Conservation (phyloP, 2,329 filamentous ascomycete genomes). For the Beauveria sp. region DNA sequence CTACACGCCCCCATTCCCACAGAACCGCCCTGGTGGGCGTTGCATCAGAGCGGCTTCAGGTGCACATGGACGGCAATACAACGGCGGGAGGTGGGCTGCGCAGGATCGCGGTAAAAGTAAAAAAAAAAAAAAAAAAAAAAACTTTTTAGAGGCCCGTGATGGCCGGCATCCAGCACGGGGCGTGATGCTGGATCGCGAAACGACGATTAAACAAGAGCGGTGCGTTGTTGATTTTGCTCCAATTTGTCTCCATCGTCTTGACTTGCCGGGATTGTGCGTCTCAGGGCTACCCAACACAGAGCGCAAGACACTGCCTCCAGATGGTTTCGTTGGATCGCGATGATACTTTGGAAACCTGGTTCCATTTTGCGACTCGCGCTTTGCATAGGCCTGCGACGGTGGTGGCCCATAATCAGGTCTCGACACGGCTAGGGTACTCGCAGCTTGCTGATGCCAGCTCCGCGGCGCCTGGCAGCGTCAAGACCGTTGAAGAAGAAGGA, state of each 20-base stretch:
- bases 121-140: no score
- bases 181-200: not conserved
- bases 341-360: not conserved
- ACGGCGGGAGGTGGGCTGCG: not conserved
- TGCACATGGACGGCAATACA: not conserved
- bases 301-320: not conserved
- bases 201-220: not conserved
- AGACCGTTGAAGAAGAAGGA: not conserved
- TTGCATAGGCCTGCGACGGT: not conserved
- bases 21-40: not conserved
- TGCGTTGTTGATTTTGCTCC: not conserved
- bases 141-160: not conserved
- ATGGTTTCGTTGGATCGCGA: not conserved
- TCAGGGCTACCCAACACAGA: not conserved
- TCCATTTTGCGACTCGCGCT: not conserved
- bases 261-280: not conserved
- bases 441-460: not conserved
- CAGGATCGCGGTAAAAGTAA: not conserved
- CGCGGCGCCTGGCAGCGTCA: not conserved
- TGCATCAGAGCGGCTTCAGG: not conserved
- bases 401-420: not conserved
- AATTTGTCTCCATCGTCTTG: not conserved
- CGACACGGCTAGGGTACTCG: not conserved
- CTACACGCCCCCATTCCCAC: slow-evolving; percentile 6
- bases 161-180: not conserved